Conservation (phyloP, 2,329 filamentous ascomycete species). For the Cadophora sp. region DNA sequence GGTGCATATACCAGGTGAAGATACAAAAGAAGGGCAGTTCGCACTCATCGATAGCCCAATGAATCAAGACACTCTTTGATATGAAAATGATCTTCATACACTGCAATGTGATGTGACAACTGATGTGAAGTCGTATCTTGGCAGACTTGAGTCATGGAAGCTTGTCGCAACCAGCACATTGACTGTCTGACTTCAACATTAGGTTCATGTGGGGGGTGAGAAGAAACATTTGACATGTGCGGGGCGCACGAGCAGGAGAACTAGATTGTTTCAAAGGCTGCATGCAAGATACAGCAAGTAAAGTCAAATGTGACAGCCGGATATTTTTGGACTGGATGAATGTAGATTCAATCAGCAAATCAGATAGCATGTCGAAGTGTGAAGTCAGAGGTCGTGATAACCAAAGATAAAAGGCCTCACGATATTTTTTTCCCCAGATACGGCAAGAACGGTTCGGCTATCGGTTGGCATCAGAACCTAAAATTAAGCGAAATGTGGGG, state of each 20-base stretch:
- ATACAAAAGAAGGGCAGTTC: conserved; percentile 4
- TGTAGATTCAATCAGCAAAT: neutral
- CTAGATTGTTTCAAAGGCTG: neutral
- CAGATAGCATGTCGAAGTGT: neutral
- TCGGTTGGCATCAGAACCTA: neutral
- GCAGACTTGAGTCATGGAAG: neutral
- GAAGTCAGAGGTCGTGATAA: neutral
- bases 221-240: conserved; percentile 9
- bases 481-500: conserved; percentile 23
- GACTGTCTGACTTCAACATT: too few relatives aligned
- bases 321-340: conserved; percentile 1
- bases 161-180: neutral
- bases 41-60: neutral
- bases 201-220: neutral
- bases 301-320: conserved; percentile 7
- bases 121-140: neutral
- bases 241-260: conserved; percentile 6
- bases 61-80: conserved; percentile 19
- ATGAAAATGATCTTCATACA: neutral
- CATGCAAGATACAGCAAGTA: neutral
- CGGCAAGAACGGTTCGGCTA: conserved; percentile 9
- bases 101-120: neutral
- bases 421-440: neutral
- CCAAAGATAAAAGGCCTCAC: neutral
- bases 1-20: conserved; percentile 1